A percentile compares a stretch with the other conserved stretches of the same genome.
These are phyloP conservation scores for Triangularia verruculosa DNA, from an alignment of 2,329 filamentous ascomycete genomes.

Conservation along the genomic window DNA sequence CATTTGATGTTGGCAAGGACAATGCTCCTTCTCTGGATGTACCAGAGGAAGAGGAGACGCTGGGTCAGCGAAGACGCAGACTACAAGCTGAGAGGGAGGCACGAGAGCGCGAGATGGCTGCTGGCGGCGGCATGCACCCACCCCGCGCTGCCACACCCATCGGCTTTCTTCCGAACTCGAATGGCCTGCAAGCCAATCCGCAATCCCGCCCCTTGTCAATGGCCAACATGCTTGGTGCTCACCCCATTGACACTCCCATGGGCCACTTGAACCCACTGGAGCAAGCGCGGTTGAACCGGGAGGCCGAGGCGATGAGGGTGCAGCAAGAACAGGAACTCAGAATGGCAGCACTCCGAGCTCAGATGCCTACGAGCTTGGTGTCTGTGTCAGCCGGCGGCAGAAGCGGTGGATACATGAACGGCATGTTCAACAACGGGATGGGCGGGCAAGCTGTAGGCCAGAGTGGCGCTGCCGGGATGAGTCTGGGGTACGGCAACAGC, in stretches of 20 bases:
- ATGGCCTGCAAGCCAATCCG: slow-evolving; percentile 25
- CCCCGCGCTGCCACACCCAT: slow-evolving; percentile 20
- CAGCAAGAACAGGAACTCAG: slow-evolving; percentile 46
- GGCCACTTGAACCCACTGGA: slow-evolving; percentile 37
- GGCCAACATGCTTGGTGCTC: slow-evolving; percentile 54
- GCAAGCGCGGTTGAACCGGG: slow-evolving; percentile 40
- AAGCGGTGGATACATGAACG: slow-evolving; percentile 48
- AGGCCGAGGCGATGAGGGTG: slow-evolving; percentile 41
- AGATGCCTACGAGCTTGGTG: slow-evolving; percentile 46
- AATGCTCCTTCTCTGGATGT: slow-evolving; percentile 39
- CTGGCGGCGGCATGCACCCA: slow-evolving; percentile 34
- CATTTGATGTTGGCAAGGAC: slow-evolving; percentile 21
- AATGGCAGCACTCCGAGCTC: slow-evolving; percentile 46
- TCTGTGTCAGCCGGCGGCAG: slow-evolving; percentile 31
- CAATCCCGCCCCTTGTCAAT: slow-evolving; percentile 50
- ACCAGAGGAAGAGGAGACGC: slow-evolving; percentile 66
- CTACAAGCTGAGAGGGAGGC: slow-evolving; percentile 69
- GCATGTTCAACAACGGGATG: slow-evolving; percentile 53
- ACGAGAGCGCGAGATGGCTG: slow-evolving; percentile 53
- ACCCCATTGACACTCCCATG: slow-evolving; percentile 38
- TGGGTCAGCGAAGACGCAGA: slow-evolving; percentile 72
- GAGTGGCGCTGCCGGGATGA: slow-evolving; percentile 8
- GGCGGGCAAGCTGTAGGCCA: slow-evolving; percentile 36
- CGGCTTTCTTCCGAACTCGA: slow-evolving; percentile 25
- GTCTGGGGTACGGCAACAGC: slow-evolving; percentile 19